Evolutionary conservation across 768 basidiomycete genomes (phyloP), one percentile per base, ranked within the genome.

Genomic region (Paxillus ammoniavirescens): DNA sequence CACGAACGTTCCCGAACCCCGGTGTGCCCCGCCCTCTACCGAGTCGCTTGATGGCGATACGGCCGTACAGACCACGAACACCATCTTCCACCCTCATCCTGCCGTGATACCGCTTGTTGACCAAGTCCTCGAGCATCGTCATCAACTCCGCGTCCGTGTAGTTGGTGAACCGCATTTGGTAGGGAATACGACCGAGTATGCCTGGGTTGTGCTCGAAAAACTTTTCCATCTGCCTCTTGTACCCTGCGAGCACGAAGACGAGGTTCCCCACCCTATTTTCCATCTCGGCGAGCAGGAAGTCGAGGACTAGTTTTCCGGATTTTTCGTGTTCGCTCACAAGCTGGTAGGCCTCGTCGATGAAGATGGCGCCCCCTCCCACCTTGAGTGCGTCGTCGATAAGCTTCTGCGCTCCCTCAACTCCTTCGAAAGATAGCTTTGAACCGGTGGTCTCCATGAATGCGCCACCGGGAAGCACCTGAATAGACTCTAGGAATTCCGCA

Each of bases 181-280:
- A 78, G 0, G 87, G 87, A 9, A 89, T 82, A n/a, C 87, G 82
- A 67, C 85, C 87, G 8, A 69, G 67, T 12, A 89, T 65, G 2
- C 87, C 87, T 2, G 87, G 86, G 59, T 89, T 88, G 55, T 87
- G 86, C 55, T 87, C 86, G 54, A 89, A 88, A 70, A 89, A 89
- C 42, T 76, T 81, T 58, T 89, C 87, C 87, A 89, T 88, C 65
- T 89, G 74, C 50, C 79, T 83, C 63, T 72, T 78, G 63, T 89
- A 89, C 5, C 87, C 87, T 0, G 87, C 87, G 2, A 89, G 72
- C 50, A 89, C 80, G 68, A 89, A 89, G 10, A 86, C 82, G 6
- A 87, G 58, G 7, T 71, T 80, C 5, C 84, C 87, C 5, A 82
- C 73, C 33, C 78, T 75, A 61, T 88, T 87, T 60, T 88, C 86